phyloP scores from a whole-genome alignment of 805 yeast genomes.

The Saccharomyces paradoxus region DNA sequence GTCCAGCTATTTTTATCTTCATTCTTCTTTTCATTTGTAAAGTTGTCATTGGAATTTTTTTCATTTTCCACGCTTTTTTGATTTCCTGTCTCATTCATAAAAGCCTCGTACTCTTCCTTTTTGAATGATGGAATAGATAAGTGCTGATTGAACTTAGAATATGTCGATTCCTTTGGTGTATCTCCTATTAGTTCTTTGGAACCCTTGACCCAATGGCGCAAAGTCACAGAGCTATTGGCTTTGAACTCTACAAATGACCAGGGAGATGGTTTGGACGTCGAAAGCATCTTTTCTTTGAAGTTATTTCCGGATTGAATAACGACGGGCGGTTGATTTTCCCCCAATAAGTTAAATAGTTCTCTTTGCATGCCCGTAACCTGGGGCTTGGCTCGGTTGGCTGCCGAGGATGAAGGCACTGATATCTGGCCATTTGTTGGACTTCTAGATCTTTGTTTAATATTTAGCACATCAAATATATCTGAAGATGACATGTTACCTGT shows the following conservation, averaged over 20 bases:
- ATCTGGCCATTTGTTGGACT: conserved; percentile 15
- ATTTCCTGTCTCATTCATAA: conserved; percentile 34
- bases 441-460: conserved; percentile 40
- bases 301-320: conserved; percentile 40
- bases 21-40: conserved; percentile 10
- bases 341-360: conserved; percentile 79
- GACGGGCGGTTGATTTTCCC: conserved; percentile 85
- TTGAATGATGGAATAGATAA: conserved; percentile 64
- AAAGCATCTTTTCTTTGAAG: conserved; percentile 57
- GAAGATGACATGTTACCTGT: conserved; percentile 33
- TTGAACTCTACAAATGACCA: conserved; percentile 69
- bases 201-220: conserved; percentile 86
- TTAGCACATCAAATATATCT: conserved; percentile 71
- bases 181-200: conserved; percentile 36
- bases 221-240: conserved; percentile 46
- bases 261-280: conserved; percentile 60
- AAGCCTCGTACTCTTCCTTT: conserved; percentile 49
- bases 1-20: conserved; percentile 42
- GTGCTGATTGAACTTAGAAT: conserved; percentile 64
- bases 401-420: conserved; percentile 1
- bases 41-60: conserved; percentile 6
- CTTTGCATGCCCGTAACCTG: conserved; percentile 69
- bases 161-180: conserved; percentile 41
- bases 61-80: conserved; percentile 11
- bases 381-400: conserved; percentile 15